Percentiles rank a stretch among this genome's conserved stretches.
Conservation (phyloP, 371 early-diverging fungal species). For the Mortierella sp. region DNA sequence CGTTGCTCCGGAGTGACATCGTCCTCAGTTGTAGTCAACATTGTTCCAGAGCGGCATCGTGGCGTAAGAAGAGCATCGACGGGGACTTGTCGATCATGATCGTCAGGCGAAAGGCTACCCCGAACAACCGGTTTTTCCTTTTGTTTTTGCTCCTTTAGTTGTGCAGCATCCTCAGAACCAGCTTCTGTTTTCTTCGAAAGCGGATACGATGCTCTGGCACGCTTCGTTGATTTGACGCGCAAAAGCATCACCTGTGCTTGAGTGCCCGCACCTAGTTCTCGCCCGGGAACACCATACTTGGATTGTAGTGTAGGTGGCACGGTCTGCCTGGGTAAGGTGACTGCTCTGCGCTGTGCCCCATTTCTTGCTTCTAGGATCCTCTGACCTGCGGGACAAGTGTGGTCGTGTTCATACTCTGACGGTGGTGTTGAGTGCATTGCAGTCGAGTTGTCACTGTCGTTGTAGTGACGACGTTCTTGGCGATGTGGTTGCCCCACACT, state of each 20-base stretch:
- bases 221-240: constrained; percentile 38
- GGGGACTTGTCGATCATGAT: not conserved
- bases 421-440: not conserved
- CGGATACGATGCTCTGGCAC: constrained; percentile 5
- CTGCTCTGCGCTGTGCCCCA: constrained; percentile 2
- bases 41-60: constrained; percentile 15
- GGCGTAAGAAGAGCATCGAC: constrained; percentile 5
- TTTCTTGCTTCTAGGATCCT: constrained; percentile 11
- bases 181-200: not conserved
- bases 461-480: not conserved
- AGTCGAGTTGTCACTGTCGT: not conserved
- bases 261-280: constrained; percentile 45
- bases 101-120: too few species aligned
- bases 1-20: constrained; percentile 43
- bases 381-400: constrained; percentile 37
- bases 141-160: too few species aligned
- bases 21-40: constrained; percentile 41
- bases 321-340: constrained; percentile 7
- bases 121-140: not conserved
- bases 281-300: constrained; percentile 47
- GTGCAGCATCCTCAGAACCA: not conserved
- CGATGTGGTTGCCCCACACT: not conserved
- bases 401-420: constrained; percentile 38
- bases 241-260: constrained; percentile 52
- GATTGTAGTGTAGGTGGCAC: constrained; percentile 42